Evolutionary conservation across 2,329 filamentous ascomycete species (phyloP).

Genomic region (Drechslerella stenobrocha): DNA sequence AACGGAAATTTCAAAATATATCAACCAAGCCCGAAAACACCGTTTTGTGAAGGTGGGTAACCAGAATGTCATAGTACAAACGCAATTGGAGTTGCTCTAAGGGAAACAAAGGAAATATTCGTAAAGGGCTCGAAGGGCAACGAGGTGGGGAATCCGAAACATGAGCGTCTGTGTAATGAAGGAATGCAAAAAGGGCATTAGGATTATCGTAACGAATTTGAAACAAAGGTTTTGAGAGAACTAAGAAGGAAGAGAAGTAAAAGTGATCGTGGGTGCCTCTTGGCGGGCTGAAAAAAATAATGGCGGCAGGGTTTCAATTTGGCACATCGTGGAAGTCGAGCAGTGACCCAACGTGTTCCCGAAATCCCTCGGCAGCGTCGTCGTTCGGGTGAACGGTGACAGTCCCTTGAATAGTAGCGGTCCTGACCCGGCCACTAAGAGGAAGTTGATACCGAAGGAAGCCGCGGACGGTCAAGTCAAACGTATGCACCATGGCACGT

Average conservation of each 20-base stretch:
- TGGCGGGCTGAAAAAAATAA: neutral
- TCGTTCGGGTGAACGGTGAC: conserved; percentile 52
- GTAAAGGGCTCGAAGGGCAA: neutral
- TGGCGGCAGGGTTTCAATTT: conserved; percentile 3
- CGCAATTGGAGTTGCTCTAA: conserved; percentile 10
- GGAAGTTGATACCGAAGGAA: conserved; percentile 72
- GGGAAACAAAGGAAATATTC: conserved; percentile 13
- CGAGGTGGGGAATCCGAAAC: neutral
- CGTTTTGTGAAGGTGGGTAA: conserved; percentile 40
- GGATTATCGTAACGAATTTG: conserved; percentile 23
- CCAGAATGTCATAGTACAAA: conserved; percentile 35
- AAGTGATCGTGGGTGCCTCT: conserved; percentile 1
- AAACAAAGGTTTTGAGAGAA: conserved; percentile 1
- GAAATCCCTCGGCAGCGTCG: conserved; percentile 44
- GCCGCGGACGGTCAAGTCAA: conserved; percentile 88
- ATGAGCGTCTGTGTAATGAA: neutral
- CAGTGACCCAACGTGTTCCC: conserved; percentile 25
- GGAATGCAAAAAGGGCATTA: conserved; percentile 18
- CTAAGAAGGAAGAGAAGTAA: conserved; percentile 3
- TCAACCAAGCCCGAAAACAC: conserved; percentile 34
- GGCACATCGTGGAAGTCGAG: conserved; percentile 25
- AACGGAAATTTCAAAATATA: conserved; percentile 12
- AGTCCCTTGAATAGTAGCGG: conserved; percentile 51
- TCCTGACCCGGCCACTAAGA: conserved; percentile 52
- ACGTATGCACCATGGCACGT: conserved; percentile 83